Evolutionary conservation across 768 basidiomycete genomes (phyloP).

Genomic region (Trametes meyenii): DNA sequence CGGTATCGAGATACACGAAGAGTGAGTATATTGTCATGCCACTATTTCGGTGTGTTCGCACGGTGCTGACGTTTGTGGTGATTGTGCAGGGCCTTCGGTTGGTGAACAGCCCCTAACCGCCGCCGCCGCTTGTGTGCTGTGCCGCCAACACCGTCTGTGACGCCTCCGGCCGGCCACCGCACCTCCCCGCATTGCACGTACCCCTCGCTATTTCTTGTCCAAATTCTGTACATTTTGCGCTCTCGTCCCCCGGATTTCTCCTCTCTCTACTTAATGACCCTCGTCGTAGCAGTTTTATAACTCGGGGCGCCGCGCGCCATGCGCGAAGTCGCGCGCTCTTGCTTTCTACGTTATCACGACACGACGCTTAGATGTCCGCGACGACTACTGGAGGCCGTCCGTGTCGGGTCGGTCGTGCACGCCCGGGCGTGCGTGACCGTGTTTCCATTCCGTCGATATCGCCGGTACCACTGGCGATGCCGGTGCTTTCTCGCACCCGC

Average conservation of each 20-base stretch:
- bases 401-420: not conserved
- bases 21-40: conserved; percentile 34
- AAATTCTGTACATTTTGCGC: not conserved
- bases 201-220: not conserved
- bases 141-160: not conserved
- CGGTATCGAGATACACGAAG: conserved; percentile 46
- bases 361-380: conserved; percentile 34
- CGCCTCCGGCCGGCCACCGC: not conserved
- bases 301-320: not conserved
- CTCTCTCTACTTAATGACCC: not conserved
- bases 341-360: conserved; percentile 1
- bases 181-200: not conserved
- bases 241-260: not conserved
- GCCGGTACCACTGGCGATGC: not conserved
- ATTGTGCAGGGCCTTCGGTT: conserved; percentile 24
- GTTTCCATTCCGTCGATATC: too few relatives aligned
- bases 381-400: conserved; percentile 1
- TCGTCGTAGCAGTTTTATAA: not conserved
- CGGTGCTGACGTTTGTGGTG: conserved; percentile 6
- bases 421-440: too few relatives aligned
- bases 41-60: not conserved
- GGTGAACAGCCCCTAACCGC: conserved; percentile 13
- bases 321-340: not conserved
- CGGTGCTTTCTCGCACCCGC: not conserved
- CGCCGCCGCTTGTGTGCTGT: not conserved